A percentile compares a stretch with the other conserved stretches of the same genome.
Conservation (phyloP, 1,284 basidiomycete genomes). For the Schizophyllum amplum region DNA sequence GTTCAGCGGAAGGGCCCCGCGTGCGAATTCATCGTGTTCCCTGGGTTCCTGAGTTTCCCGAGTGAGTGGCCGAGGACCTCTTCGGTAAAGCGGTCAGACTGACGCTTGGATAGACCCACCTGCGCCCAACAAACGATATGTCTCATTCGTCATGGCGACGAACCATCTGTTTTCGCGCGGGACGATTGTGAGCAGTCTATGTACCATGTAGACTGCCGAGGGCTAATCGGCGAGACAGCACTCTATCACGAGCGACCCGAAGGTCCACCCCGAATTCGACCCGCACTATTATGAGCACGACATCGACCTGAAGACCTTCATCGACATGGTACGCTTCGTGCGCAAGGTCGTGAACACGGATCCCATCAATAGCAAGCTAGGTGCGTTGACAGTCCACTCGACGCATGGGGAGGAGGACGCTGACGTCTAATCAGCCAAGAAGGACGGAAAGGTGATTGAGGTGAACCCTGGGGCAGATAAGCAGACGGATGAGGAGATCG, state of each 20-base stretch:
- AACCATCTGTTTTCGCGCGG: conserved; percentile 32
- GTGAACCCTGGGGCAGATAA: conserved; percentile 29
- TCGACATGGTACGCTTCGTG: conserved; percentile 43
- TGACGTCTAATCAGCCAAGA: conserved; percentile 3
- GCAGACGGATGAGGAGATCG: conserved; percentile 20
- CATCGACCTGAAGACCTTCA: conserved; percentile 35
- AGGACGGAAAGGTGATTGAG: conserved; percentile 16
- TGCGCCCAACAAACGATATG: conserved; percentile 22
- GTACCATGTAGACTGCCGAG: neutral
- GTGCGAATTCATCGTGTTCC: conserved; percentile 22
- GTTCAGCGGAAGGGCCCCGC: conserved; percentile 18
- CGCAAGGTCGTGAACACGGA: conserved; percentile 31
- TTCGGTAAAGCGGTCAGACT: neutral
- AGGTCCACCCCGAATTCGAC: conserved; percentile 33
- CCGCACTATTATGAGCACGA: conserved; percentile 40
- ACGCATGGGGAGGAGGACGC: neutral
- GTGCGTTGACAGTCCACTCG: conserved; percentile 11
- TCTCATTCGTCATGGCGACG: conserved; percentile 21
- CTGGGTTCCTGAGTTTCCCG: conserved; percentile 16
- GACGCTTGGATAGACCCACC: conserved; percentile 16
- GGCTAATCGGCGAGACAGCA: conserved; percentile 19
- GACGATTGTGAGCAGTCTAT: conserved; percentile 25
- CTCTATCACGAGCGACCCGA: conserved; percentile 29
- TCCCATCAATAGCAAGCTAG: conserved; percentile 33
- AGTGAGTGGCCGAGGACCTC: conserved; percentile 16